Percentiles rank a stretch among this genome's conserved stretches.
Conservation (phyloP, 2,329 filamentous ascomycete species). For the Fusarium foetens region DNA sequence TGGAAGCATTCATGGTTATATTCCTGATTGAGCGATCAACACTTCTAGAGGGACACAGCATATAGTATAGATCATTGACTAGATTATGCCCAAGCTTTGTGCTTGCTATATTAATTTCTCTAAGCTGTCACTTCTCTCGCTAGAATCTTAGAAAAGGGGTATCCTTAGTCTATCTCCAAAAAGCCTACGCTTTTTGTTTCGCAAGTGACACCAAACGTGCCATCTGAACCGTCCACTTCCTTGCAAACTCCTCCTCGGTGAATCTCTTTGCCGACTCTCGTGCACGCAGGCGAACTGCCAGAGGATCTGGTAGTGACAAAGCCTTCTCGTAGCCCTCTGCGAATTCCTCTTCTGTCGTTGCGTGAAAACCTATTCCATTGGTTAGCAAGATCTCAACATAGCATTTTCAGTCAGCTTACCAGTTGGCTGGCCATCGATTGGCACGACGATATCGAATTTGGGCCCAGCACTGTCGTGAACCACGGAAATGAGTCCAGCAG, state of each 20-base stretch:
- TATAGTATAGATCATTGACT: not conserved
- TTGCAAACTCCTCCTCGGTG: constrained; percentile 85
- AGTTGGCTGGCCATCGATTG: constrained; percentile 80
- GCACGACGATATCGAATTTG: constrained; percentile 90
- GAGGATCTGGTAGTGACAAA: constrained; percentile 74
- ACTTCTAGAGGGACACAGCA: not conserved
- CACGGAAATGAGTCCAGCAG: constrained; percentile 90
- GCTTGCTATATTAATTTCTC: constrained; percentile 24
- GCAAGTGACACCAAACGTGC: constrained; percentile 71
- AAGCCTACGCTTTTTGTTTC: constrained; percentile 36
- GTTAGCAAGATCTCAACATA: not conserved
- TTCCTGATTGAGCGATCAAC: not conserved
- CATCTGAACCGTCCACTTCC: constrained; percentile 81
- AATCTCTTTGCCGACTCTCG: constrained; percentile 84
- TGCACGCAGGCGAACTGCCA: constrained; percentile 80
- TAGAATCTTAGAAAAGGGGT: constrained; percentile 46
- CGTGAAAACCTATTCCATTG: constrained; percentile 76
- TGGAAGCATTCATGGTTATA: not conserved
- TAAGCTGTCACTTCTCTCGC: constrained; percentile 21
- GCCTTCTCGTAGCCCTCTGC: constrained; percentile 83
- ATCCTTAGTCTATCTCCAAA: constrained; percentile 50
- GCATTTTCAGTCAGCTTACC: constrained; percentile 60
- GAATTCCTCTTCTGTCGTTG: constrained; percentile 80
- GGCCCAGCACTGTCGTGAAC: constrained; percentile 95
- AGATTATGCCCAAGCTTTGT: not conserved